Evolutionary conservation across 164 flowering plant species (phyloP), one percentile per base, ranked within the genome.

Genomic region (Litsea cubeba): DNA sequence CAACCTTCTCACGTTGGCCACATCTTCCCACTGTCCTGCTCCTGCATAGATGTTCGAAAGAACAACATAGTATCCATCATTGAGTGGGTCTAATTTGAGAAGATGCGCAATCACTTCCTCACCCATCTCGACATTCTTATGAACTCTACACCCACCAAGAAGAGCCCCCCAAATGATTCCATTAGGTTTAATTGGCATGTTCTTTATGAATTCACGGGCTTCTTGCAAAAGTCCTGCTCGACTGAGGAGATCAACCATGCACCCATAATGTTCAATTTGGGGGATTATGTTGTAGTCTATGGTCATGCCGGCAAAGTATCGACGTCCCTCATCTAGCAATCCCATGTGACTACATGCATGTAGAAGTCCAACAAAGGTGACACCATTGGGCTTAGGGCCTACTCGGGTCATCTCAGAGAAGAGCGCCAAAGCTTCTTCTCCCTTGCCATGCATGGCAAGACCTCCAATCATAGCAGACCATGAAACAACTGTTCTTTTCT

Each of bases 401-500:
- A 64, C 69, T 23, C 74, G 65, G 20, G 71, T 74, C 93, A 87
- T 89, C 66, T 72, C 72, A 22, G 73, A 62, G 76, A 84, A 89
- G 12, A 85, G 78, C 49, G 26, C 70, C 54, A 89, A 60, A 64
- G 89, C 84, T 71, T 85, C 88, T 79, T 82, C 80, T 4, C 79
- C 89, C 72, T 73, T 81, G 7, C 93, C 90, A 65, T 89, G 88
- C 78, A 83, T 82, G 70, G 90, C 90, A 60, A 83, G 85, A 40
- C 93, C 95, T 71, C 78, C 84, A 23, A 91, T 88, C 91, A 91
- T 91, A 60, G 89, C 88, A 18, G 93, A 91, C 95, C 95, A 91
- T 2, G 95, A 88, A 24, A 89, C 88, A 71, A 89, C 79, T 1
- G 91, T 83, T n/a, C 87, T 85, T 71, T 85, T 85, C 62, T 84